Percentiles rank a stretch among this genome's conserved stretches.
phyloP scores from a whole-genome alignment of 306 rosid species.

The Vigna mungo region DNA sequence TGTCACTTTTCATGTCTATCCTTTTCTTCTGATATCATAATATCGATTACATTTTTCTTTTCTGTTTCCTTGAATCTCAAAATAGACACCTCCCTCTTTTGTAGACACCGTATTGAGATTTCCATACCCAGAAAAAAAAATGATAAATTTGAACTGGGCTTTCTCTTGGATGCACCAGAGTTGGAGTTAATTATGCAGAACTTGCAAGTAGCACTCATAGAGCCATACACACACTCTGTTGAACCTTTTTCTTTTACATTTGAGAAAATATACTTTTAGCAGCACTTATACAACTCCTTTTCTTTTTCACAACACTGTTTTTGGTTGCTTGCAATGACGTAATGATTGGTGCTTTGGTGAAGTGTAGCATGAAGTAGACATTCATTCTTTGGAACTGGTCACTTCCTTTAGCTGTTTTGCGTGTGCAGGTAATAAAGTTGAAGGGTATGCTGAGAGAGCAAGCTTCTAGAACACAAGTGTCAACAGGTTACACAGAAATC shows the following conservation, averaged over 20 bases:
- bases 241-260: not conserved
- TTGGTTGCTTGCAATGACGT: not conserved
- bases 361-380: constrained; percentile 9
- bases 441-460: constrained; percentile 72
- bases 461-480: constrained; percentile 55
- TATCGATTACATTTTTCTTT: not conserved
- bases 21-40: not conserved
- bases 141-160: not conserved
- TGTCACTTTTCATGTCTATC: not conserved
- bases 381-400: constrained; percentile 15
- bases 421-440: constrained; percentile 68
- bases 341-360: not conserved
- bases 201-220: not conserved
- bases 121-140: not conserved
- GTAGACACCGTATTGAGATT: not conserved
- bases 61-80: not conserved
- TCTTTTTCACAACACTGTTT: not conserved
- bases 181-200: not conserved
- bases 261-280: too few species aligned
- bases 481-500: constrained; percentile 65
- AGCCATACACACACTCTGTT: not conserved
- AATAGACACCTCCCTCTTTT: not conserved
- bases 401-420: not conserved
- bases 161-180: not conserved
- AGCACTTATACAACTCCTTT: too few species aligned